Evolutionary conservation across 2,329 filamentous ascomycete genomes (phyloP).

Genomic region (Paraconiothyrium brasiliense): DNA sequence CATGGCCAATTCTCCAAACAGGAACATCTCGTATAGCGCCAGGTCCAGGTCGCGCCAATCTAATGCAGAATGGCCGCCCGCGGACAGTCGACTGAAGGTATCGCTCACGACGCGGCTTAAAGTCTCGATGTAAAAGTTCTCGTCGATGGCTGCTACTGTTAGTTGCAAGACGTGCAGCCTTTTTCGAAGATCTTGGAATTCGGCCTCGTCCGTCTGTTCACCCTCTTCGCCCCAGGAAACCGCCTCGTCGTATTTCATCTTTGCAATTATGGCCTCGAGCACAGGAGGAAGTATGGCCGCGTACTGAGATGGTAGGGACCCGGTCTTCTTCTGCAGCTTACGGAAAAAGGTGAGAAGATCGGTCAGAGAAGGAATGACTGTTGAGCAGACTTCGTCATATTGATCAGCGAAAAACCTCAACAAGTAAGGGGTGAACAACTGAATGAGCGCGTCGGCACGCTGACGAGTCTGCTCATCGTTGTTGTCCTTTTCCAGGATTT

Average conservation of each 20-base stretch:
- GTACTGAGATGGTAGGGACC: conserved; percentile 76
- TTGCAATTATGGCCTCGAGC: conserved; percentile 88
- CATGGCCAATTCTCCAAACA: conserved; percentile 94
- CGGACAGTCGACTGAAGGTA: conserved; percentile 83
- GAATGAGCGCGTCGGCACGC: conserved; percentile 82
- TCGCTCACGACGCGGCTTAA: conserved; percentile 87
- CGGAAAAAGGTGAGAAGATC: conserved; percentile 92
- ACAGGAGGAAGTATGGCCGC: conserved; percentile 86
- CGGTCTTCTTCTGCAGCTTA: conserved; percentile 72
- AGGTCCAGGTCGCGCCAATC: conserved; percentile 97
- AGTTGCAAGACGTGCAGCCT: conserved; percentile 91
- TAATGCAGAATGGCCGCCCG: conserved; percentile 71
- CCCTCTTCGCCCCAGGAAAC: conserved; percentile 93
- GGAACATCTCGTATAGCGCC: conserved; percentile 91
- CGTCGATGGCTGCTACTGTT: conserved; percentile 88
- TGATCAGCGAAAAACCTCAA: conserved; percentile 97
- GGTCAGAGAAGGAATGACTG: conserved; percentile 90
- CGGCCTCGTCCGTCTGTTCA: conserved; percentile 94
- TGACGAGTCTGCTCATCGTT: conserved; percentile 71
- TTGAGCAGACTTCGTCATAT: conserved; percentile 97
- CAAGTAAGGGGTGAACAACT: conserved; percentile 84
- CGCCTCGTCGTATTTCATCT: conserved; percentile 98
- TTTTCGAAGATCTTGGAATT: conserved; percentile 94
- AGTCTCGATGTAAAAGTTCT: conserved; percentile 86
- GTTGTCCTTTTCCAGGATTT: conserved; percentile 77